phyloP scores from a whole-genome alignment of 805 yeast genomes.

The Barnettozyma californica region DNA sequence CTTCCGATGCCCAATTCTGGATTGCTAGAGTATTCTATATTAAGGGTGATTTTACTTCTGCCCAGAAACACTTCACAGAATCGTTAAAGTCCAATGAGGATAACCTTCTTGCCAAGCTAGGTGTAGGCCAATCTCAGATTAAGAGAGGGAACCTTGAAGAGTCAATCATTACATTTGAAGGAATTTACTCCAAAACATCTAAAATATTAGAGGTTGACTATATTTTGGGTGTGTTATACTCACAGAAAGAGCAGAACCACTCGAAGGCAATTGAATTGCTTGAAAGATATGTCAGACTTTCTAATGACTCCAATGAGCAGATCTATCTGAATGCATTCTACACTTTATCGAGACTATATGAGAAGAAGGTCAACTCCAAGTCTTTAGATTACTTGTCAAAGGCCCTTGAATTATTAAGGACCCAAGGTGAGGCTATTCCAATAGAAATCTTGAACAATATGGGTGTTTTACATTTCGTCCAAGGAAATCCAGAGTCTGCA shows the following conservation, averaged over 20 bases:
- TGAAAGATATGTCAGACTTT: constrained; percentile 64
- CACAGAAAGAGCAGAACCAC: constrained; percentile 29
- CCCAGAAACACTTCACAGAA: constrained; percentile 69
- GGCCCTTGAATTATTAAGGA: constrained; percentile 46
- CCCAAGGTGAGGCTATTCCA: constrained; percentile 31
- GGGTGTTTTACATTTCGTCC: constrained; percentile 75
- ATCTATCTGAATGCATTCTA: constrained; percentile 60
- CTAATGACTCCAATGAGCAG: constrained; percentile 54
- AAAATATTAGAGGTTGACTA: constrained; percentile 70
- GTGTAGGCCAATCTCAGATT: constrained; percentile 81
- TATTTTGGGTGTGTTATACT: constrained; percentile 70
- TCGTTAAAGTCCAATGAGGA: constrained; percentile 61
- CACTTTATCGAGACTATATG: constrained; percentile 65
- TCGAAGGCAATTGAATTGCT: constrained; percentile 56
- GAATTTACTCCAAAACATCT: constrained; percentile 57
- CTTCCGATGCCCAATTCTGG: constrained; percentile 76
- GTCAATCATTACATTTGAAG: constrained; percentile 81
- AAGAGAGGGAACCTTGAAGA: constrained; percentile 72
- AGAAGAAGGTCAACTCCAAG: constrained; percentile 57
- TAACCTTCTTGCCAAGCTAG: constrained; percentile 68
- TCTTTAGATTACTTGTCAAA: constrained; percentile 59
- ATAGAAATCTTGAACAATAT: constrained; percentile 71
- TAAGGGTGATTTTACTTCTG: constrained; percentile 53
- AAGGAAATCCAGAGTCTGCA: constrained; percentile 56
- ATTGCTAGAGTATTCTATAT: constrained; percentile 71